Evolutionary conservation across 306 rosid genomes (phyloP), one percentile per base, ranked within the genome.

Genomic region (Comarum palustre): DNA sequence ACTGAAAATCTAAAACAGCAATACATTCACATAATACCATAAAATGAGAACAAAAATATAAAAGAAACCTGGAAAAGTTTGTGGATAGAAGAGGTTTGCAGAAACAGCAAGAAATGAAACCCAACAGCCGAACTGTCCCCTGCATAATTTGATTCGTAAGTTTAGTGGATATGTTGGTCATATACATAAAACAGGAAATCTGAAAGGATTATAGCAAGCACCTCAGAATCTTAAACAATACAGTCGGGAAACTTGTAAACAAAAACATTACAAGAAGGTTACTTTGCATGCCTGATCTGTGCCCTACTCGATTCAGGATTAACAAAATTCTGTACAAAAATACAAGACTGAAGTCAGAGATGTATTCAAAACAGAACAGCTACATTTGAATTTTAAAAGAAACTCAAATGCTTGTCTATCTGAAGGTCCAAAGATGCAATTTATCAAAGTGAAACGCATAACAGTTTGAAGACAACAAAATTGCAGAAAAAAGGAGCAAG

Each of bases 121-220:
- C 88, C 88, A 84, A 66, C 22, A 73, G 68, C 88, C 86, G 47
- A 84, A 50, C 71, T 70, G 75, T 76, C 83, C 88, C 80, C 86
- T 84, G 85, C 75, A 57, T 61, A 62, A 6, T 57, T 61, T 11
- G 67, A 72, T 50, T 42, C 2, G 39, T 39, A 17, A 45, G 63
- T 57, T 41, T 7, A 64, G 12, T 0, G n/a, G 68, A 76, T 24
- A 31, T 68, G 57, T 36, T 39, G 50, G 38, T 64, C 68, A 24
- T 51, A 61, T 27, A 60, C 22, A 60, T 60, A 25, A 4, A 22
- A 54, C 11, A 11, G 36, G 16, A 34, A 42, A 57, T 8, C 45
- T 48, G 24, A 1, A 6, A 25, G 64, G 45, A 64, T 45, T 36
- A 5, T 66, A 67, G 34, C 32, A 51, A 58, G 73, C 66, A 84